Evolutionary conservation across 2,329 filamentous ascomycete genomes (phyloP), one percentile per base, ranked within the genome.

Genomic region (Alternaria ethzedia): DNA sequence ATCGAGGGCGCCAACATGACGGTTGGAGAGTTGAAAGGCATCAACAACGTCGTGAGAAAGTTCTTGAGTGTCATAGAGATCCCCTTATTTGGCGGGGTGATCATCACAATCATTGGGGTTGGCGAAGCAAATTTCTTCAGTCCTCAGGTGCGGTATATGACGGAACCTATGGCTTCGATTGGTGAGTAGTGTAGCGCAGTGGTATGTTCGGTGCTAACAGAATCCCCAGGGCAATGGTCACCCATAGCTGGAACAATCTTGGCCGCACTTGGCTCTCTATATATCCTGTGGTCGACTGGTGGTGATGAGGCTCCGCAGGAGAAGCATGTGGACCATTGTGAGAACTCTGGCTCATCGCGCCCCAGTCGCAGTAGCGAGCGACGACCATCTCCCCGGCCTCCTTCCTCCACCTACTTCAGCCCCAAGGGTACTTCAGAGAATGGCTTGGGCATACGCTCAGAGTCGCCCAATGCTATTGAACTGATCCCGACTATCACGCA

Each of bases 101-200:
- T 90, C 0, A 61, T 90, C 1, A 84, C 86, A 2, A 86, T 91
- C 6, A 78, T 91, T 4, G 80, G 89, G 5, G 76, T 88, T 1
- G 89, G 89, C 0, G 89, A 91, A 75, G 81, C 82, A 30, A 91
- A 91, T 67, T 88, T 91, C 66, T 90, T 84, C 68, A 90, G 86
- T 51, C 20, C 58, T 0, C 86, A 86, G 59, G 81, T 91, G 4
- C 69, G 66, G 0, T 89, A 86, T 62, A 83, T 89, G 64, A 90
- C 87, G 0, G 89, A 91, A 64, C 87, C 88, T 0, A 86, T 91
- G 56, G 81, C 81, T 6, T 89, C 85, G 64, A 83, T 91, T 52
- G 88, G 86, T 36, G 59, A 15, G 71, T 32, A 8, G 6, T 13
- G 2, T 3, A 4, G n/a, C 25, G 13, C 4, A 32, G 17, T 11